phyloP scores from a whole-genome alignment of 805 yeast species.

The Saturnispora besseyi region DNA sequence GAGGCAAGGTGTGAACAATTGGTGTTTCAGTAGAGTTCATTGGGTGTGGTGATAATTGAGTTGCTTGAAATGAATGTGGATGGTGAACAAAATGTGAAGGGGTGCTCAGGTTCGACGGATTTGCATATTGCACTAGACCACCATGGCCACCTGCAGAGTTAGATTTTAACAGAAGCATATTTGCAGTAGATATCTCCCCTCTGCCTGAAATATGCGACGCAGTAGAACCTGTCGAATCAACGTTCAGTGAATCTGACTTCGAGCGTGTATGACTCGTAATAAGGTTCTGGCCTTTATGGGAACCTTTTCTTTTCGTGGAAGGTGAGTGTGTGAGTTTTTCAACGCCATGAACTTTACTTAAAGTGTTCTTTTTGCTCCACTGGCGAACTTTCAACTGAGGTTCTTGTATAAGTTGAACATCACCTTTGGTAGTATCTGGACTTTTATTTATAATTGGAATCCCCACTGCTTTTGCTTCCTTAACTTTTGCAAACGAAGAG shows the following conservation, averaged over 20 bases:
- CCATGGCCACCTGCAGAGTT: background rate
- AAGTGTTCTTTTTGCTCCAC: background rate
- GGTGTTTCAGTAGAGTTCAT: background rate
- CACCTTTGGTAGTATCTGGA: background rate
- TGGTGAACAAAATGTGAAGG: background rate
- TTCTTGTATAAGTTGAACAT: background rate
- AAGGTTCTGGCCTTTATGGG: background rate
- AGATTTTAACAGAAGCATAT: background rate
- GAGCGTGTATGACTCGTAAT: background rate
- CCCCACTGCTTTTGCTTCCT: too few relatives aligned
- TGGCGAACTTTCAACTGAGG: background rate
- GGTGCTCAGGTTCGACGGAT: background rate
- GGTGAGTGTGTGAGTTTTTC: background rate
- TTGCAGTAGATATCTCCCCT: background rate
- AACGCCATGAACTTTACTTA: background rate
- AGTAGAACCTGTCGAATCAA: background rate
- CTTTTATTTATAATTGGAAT: background rate
- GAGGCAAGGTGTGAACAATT: background rate
- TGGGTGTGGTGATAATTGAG: background rate
- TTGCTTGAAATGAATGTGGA: background rate
- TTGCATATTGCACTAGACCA: too few relatives aligned
- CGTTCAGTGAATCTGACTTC: background rate
- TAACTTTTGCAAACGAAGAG: background rate
- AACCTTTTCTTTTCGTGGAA: background rate
- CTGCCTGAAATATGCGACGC: background rate